These are phyloP conservation scores for Geranium incanum DNA, from an alignment of 441 rosid species.

Conservation along the genomic window DNA sequence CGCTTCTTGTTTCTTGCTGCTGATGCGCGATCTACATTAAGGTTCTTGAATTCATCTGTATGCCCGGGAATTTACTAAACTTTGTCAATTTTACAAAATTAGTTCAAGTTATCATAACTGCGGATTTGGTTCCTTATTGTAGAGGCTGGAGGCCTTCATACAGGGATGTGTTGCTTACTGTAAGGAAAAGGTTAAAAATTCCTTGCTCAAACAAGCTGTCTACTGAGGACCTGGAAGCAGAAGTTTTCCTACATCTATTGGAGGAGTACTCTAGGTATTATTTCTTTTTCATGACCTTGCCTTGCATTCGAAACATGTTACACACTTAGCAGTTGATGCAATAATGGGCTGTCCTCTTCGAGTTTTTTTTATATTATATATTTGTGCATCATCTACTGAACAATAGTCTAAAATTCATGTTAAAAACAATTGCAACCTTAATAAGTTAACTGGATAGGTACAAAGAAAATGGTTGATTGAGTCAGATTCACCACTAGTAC, in stretches of 20 bases:
- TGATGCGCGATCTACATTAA: conserved; percentile 73
- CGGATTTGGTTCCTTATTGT: conserved; percentile 12
- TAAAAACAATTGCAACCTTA: not conserved
- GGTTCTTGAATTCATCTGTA: conserved; percentile 32
- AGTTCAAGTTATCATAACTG: not conserved
- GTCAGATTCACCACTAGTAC: not conserved
- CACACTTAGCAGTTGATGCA: not conserved
- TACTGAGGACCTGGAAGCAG: conserved; percentile 78
- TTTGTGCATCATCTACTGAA: not conserved
- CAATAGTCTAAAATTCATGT: not conserved
- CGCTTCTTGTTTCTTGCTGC: conserved; percentile 88
- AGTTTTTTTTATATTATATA: not conserved
- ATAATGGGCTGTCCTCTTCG: not conserved
- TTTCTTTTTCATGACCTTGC: not conserved
- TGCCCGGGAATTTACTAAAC: too few relatives aligned
- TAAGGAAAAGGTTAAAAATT: conserved; percentile 53
- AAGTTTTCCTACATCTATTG: conserved; percentile 73
- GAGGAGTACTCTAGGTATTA: conserved; percentile 56
- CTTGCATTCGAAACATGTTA: too few relatives aligned
- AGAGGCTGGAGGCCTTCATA: conserved; percentile 98
- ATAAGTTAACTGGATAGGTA: not conserved
- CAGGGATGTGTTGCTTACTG: conserved; percentile 66
- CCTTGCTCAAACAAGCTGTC: conserved; percentile 73
- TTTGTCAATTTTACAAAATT: not conserved
- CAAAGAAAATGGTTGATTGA: not conserved